phyloP scores from a whole-genome alignment of 2,329 filamentous ascomycete genomes.

The Fusarium domesticum region DNA sequence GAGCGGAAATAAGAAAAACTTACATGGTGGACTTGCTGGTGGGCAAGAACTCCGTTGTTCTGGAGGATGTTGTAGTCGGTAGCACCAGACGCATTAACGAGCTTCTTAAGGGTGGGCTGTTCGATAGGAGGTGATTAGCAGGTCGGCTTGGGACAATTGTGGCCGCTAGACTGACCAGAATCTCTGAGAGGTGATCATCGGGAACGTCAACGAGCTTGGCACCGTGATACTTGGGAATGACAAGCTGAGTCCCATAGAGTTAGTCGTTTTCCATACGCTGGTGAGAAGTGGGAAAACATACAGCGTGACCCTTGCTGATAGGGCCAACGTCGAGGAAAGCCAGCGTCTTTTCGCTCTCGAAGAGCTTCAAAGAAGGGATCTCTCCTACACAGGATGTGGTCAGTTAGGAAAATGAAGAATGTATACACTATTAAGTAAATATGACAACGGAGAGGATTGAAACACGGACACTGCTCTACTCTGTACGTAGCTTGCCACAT shows the following conservation, averaged over 20 bases:
- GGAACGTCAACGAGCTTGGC: slow-evolving; percentile 89
- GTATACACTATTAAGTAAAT: too few relatives aligned
- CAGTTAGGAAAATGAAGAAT: too few relatives aligned
- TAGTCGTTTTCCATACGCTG: slow-evolving; percentile 2
- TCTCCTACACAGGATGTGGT: slow-evolving; percentile 60
- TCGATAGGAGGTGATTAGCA: slow-evolving; percentile 4
- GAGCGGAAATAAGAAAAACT: slow-evolving; percentile 32
- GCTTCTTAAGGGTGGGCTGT: slow-evolving; percentile 66
- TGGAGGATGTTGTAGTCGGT: slow-evolving; percentile 90
- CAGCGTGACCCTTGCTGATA: slow-evolving; percentile 82
- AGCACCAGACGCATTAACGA: slow-evolving; percentile 72
- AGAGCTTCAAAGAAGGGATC: slow-evolving; percentile 94
- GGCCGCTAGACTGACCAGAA: slow-evolving; percentile 59
- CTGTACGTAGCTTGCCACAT: too few relatives aligned
- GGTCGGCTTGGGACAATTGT: not conserved
- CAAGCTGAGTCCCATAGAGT: slow-evolving; percentile 58
- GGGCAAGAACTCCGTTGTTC: slow-evolving; percentile 89
- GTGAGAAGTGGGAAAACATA: slow-evolving; percentile 43
- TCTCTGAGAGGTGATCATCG: slow-evolving; percentile 78
- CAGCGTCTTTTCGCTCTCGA: slow-evolving; percentile 87
- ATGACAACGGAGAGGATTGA: slow-evolving; percentile 4
- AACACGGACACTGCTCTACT: slow-evolving; percentile 13
- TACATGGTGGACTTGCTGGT: slow-evolving; percentile 91
- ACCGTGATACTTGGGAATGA: slow-evolving; percentile 94
- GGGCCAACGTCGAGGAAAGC: slow-evolving; percentile 97